Evolutionary conservation across 805 yeast species (phyloP), one percentile per base, ranked within the genome.

Genomic region (Kazachstania psychrophila): DNA sequence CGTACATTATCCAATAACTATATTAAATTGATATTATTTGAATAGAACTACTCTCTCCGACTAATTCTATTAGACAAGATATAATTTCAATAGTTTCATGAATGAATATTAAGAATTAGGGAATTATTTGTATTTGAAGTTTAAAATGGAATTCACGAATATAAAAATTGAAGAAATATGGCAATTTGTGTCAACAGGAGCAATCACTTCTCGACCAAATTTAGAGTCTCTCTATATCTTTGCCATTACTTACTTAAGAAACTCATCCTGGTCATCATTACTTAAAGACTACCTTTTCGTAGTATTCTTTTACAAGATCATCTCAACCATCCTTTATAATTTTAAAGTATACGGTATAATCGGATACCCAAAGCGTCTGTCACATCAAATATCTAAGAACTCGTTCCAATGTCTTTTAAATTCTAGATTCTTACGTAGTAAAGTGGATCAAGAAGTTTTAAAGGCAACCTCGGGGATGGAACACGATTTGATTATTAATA

Each of bases 361-460:
- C 17, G 64, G 64, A n/a, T 58, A 48, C 3, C 12, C 52, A 6
- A 34, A 36, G 10, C 42, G 43, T 9, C 16, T 49, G 2, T 51
- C 44, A 23, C 38, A 40, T n/a, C 26, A 34, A 10, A 10, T 48
- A 7, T 40, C 57, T 12, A 61, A 52, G 24, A 19, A 27, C 0
- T 8, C 60, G 0, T 66, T 69, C 45, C 37, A 42, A 5, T 30
- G 56, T 22, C 22, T 73, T 4, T 47, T 72, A 17, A 39, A 56
- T 0, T 58, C 79, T 5, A 87, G 88, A 2, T 62, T 71, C 0
- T 42, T 84, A 17, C 72, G 65, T 38, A 43, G 52, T 1, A 73
- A 72, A 47, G 79, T 89, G 6, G 76, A 79, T 26, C 50, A 57
- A 18, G 88, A 88, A 51, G 68, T 88, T 2, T 40, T 41, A 4